Evolutionary conservation across 768 basidiomycete species (phyloP).

Genomic region (Lentinus tigrinus): DNA sequence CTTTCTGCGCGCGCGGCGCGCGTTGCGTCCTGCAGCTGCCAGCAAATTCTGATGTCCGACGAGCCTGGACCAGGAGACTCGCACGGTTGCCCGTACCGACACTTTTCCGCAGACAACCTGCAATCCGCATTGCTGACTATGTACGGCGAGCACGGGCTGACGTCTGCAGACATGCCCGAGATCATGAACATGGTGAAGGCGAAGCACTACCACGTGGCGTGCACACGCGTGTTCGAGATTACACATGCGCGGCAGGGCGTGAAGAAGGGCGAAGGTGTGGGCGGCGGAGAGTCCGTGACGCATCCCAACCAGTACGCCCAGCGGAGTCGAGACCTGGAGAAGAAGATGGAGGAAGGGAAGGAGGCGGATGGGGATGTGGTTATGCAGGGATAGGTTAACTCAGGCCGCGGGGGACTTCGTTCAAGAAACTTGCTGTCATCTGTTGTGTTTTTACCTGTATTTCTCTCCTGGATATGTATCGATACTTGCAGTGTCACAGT

Average conservation of each 20-base stretch:
- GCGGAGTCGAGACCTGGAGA: conserved; percentile 66
- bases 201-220: conserved; percentile 90
- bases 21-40: conserved; percentile 67
- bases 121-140: conserved; percentile 69
- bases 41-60: conserved; percentile 73
- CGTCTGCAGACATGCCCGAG: conserved; percentile 72
- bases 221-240: conserved; percentile 94
- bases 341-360: conserved; percentile 19
- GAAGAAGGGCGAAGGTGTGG: conserved; percentile 87
- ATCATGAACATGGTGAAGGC: conserved; percentile 77
- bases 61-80: conserved; percentile 67
- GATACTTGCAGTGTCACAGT: background rate
- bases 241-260: conserved; percentile 74
- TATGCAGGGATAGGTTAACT: conserved; percentile 33
- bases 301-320: conserved; percentile 92
- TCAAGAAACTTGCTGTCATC: background rate
- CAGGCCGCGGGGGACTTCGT: no score
- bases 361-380: conserved; percentile 37
- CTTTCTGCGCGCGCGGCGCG: no score
- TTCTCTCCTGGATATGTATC: conserved; percentile 8
- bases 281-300: conserved; percentile 81
- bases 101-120: conserved; percentile 83
- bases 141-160: conserved; percentile 65
- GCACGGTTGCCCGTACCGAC: conserved; percentile 92
- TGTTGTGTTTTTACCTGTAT: background rate